These are phyloP conservation scores for Vigna nakashimae DNA, from an alignment of 306 rosid genomes.

Conservation along the genomic window DNA sequence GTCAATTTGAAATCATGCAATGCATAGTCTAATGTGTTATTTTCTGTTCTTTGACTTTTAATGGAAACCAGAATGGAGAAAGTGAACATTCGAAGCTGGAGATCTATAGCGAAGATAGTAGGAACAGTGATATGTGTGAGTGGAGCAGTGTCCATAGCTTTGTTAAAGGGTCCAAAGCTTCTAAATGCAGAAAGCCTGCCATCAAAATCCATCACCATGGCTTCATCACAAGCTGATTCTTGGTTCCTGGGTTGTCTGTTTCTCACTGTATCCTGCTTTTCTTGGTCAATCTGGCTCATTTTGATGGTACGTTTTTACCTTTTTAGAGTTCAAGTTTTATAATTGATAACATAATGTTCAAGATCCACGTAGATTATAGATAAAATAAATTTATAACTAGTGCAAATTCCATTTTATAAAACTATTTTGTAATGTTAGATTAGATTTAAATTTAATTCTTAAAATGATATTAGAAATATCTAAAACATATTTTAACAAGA, in stretches of 20 bases:
- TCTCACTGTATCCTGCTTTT: constrained; percentile 49
- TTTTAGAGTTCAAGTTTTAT: no score
- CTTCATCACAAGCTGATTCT: background rate
- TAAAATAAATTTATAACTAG: no score
- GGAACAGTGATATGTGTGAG: constrained; percentile 62
- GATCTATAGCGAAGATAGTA: constrained; percentile 60
- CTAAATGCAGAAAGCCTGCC: constrained; percentile 44
- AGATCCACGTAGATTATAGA: no score
- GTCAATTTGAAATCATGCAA: background rate
- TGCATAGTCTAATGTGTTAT: background rate
- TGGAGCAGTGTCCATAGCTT: constrained; percentile 62
- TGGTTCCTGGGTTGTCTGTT: constrained; percentile 61
- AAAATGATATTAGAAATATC: no score
- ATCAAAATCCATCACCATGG: constrained; percentile 34
- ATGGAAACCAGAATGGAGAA: constrained; percentile 51
- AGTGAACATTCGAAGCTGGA: constrained; percentile 49
- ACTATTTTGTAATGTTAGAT: no score
- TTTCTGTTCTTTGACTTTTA: background rate
- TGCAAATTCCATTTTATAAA: no score
- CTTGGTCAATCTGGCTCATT: constrained; percentile 64
- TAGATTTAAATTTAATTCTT: no score
- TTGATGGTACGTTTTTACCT: constrained; percentile 44
- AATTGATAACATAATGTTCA: no score
- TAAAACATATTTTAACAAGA: no score
- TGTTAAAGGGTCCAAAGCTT: constrained; percentile 66